Percentiles rank a stretch among this genome's conserved stretches.
Evolutionary conservation across 345 rosid species (phyloP).

Genomic region (Iberis pinnata): DNA sequence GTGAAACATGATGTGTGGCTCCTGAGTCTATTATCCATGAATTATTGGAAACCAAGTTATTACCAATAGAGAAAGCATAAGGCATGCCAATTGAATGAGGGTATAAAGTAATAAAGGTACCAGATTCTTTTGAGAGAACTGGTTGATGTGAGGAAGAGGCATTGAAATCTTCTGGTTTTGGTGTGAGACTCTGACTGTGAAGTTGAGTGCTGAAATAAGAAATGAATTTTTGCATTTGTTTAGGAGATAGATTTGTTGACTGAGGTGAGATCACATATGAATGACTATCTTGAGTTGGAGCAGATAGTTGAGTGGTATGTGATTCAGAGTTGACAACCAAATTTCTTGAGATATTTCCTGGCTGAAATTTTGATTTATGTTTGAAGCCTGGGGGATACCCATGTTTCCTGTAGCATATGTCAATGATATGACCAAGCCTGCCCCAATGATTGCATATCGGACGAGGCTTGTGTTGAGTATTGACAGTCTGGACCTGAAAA

Average conservation of each 20-base stretch:
- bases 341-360: no score
- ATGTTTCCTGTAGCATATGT: not conserved
- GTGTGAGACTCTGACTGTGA: not conserved
- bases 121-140: not conserved
- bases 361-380: not conserved
- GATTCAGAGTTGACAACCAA: no score
- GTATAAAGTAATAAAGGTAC: not conserved
- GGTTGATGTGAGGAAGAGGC: not conserved
- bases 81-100: not conserved
- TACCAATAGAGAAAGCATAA: not conserved
- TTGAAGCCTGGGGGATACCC: not conserved
- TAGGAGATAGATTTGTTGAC: no score
- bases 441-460: not conserved
- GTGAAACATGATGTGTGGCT: not conserved
- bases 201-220: not conserved
- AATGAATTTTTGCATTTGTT: not conserved
- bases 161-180: no score
- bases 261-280: not conserved
- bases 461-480: not conserved
- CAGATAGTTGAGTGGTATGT: no score
- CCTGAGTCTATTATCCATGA: not conserved
- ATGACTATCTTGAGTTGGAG: no score
- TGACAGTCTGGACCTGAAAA: no score
- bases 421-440: not conserved
- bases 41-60: no score